phyloP scores from a whole-genome alignment of 495 filamentous ascomycete species.

The Neurospora sp. region DNA sequence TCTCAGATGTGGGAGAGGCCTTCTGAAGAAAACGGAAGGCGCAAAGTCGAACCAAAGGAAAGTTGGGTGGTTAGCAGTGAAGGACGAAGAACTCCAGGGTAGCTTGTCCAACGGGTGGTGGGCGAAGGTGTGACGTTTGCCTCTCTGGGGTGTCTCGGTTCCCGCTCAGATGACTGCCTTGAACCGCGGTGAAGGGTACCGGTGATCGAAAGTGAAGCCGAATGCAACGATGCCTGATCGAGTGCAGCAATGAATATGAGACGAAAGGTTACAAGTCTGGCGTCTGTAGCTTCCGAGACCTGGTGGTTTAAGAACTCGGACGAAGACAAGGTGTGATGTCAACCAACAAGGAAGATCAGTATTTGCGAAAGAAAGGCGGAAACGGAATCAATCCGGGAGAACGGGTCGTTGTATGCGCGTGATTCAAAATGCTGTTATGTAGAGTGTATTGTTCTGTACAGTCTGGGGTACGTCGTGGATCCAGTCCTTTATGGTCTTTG shows the following conservation, averaged over 20 bases:
- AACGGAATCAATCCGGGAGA: not conserved
- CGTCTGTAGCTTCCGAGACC: not conserved
- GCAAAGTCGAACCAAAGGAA: not conserved
- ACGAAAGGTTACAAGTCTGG: not conserved
- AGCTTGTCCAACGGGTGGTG: not conserved
- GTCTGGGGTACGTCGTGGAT: slow-evolving; percentile 2
- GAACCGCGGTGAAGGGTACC: not conserved
- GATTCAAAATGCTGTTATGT: not conserved
- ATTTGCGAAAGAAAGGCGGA: not conserved
- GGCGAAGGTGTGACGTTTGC: not conserved
- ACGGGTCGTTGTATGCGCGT: not conserved
- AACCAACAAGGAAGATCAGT: not conserved
- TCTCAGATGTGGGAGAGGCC: not conserved
- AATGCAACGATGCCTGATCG: not conserved
- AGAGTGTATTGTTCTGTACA: not conserved
- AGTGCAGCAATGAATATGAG: not conserved
- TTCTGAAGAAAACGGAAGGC: not conserved
- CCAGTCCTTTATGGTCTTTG: slow-evolving; percentile 3
- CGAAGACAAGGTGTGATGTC: not conserved
- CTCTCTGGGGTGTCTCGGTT: not conserved
- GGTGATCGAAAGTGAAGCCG: not conserved
- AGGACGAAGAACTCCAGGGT: not conserved
- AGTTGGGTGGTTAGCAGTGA: not conserved
- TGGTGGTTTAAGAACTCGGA: not conserved
- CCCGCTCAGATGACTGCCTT: not conserved